Evolutionary conservation across 164 flowering plant genomes (phyloP), one percentile per base, ranked within the genome.

Genomic region (Hamamelis virginiana): DNA sequence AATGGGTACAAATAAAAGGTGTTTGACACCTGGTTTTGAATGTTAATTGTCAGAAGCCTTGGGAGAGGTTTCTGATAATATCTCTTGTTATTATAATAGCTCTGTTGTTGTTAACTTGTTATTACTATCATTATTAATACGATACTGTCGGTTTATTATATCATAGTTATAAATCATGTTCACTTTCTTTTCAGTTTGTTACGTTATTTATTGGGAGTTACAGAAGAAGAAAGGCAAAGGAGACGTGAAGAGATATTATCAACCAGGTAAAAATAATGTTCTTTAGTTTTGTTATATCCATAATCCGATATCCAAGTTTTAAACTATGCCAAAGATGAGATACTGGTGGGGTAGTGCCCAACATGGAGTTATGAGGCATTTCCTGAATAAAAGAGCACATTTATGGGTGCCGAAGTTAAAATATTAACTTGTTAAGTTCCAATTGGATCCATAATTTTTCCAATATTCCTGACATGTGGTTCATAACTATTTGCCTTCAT

Each of bases 161-260:
- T 43, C 1, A 27, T 25, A 61, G 68, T 33, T 33, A 33, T 33
- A 65, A 33, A 33, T 33, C 41, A 33, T 66, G 33, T 56, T 59
- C 28, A 13, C 18, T 43, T 25, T 25, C 62, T 25, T 67, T 59
- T 78, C 93, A 96, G 99, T 79, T 78, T 96, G 81, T 51, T 90
- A 66, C 82, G 98, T 65, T 62, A 90, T 73, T 77, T 96, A 66
- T 65, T 96, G 76, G 98, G 98, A 44, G 65, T 96, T 62, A 90
- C 96, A 0, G 97, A 96, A 47, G 98, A 91, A 78, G 99, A 93
- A 83, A 83, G 99, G 69, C 87, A 87, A 71, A 76, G 14, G 72
- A 89, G 98, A 70, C 91, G 95, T 16, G 98, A 89, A 80, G 98
- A 93, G 76, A 93, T 96, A 71, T 69, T 96, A 56, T 89, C 97